Evolutionary conservation across 305 asterid genomes (phyloP).

Genomic region (Vinca major): DNA sequence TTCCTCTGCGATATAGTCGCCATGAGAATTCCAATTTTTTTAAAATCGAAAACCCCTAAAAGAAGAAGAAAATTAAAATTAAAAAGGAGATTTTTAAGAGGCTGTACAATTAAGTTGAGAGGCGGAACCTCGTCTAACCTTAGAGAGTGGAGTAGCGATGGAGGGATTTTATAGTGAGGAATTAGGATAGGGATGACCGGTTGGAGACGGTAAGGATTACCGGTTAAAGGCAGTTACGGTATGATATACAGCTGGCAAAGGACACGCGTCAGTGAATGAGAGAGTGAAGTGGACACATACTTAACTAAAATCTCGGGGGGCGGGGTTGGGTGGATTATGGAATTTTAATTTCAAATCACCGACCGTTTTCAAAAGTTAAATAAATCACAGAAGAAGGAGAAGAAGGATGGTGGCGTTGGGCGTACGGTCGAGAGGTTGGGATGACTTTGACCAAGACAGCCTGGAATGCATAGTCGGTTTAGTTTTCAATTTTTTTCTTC

Average conservation of each 20-base stretch:
- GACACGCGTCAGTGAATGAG: conserved; percentile 39
- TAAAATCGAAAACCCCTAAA: not conserved
- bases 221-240: conserved; percentile 43
- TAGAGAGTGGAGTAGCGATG: conserved; percentile 9
- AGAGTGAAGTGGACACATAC: conserved; percentile 23
- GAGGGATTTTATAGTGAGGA: conserved; percentile 23
- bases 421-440: conserved; percentile 13
- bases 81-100: not conserved
- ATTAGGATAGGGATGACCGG: conserved; percentile 42
- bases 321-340: conserved; percentile 10
- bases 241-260: conserved; percentile 43
- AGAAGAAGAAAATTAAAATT: not conserved
- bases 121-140: conserved; percentile 54
- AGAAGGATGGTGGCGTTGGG: not conserved
- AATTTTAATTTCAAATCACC: conserved; percentile 38
- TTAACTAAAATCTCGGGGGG: conserved; percentile 24
- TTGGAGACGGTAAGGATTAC: conserved; percentile 25
- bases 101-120: conserved; percentile 22
- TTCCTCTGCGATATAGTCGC: conserved; percentile 21
- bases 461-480: conserved; percentile 35
- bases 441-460: conserved; percentile 49
- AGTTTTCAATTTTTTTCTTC: conserved; percentile 8
- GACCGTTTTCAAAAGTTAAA: conserved; percentile 80
- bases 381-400: conserved; percentile 20
- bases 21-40: conserved; percentile 8